Evolutionary conservation across 2,329 filamentous ascomycete species (phyloP).

Genomic region (Neonectria coccinea): DNA sequence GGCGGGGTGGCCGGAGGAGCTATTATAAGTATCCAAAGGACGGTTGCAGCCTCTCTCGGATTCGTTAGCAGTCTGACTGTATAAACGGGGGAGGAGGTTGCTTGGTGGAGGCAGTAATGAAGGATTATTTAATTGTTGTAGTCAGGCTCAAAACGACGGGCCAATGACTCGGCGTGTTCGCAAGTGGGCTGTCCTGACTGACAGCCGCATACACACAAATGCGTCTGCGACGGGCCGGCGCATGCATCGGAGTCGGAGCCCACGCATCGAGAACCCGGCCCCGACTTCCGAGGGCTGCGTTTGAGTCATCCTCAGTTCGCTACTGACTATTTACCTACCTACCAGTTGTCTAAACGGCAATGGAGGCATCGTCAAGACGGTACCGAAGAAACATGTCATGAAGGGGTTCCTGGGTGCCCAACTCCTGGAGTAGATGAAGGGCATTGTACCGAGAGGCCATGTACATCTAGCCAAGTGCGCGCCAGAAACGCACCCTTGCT

Average conservation of each 20-base stretch:
- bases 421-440: background rate
- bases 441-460: background rate
- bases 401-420: background rate
- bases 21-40: constrained; percentile 19
- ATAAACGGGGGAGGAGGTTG: background rate
- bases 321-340: background rate
- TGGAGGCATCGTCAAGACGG: background rate
- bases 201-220: constrained; percentile 11
- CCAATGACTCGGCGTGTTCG: constrained; percentile 25
- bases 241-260: constrained; percentile 36
- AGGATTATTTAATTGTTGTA: constrained; percentile 2
- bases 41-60: constrained; percentile 14
- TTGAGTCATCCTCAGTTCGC: constrained; percentile 38
- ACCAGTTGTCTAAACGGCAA: background rate
- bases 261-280: constrained; percentile 33
- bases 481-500: background rate
- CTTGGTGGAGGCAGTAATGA: background rate
- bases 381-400: background rate
- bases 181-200: constrained; percentile 17
- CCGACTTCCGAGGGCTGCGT: constrained; percentile 41
- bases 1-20: constrained; percentile 15
- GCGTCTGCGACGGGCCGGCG: constrained; percentile 41
- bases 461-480: background rate
- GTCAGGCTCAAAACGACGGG: background rate
- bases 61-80: background rate